Evolutionary conservation across 2,329 filamentous ascomycete species (phyloP), one percentile per base, ranked within the genome.

Genomic region (Sporothrix globosa): DNA sequence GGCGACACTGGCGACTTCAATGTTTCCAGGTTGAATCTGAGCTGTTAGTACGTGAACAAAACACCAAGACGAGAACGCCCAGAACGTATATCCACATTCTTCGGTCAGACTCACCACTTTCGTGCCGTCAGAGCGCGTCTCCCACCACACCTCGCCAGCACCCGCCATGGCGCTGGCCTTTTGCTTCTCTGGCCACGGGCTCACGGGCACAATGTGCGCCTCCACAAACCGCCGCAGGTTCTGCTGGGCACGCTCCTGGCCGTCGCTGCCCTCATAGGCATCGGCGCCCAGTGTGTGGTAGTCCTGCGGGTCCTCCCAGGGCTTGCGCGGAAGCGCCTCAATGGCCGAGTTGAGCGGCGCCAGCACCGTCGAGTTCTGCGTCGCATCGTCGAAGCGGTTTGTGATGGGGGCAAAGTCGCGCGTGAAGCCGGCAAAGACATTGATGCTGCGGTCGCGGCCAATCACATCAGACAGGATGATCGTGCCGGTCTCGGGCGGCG

Each of bases 281-380:
- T 89, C 81, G 1, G 85, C 83, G 0, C 92, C 93, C 3, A 91
- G 81, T 1, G 80, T 79, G 3, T 84, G 81, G 78, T 96, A 95
- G 74, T 97, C 93, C 68, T 85, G 80, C 0, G 91, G 87, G 73
- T 94, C 83, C 76, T 91, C 92, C 92, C 92, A 97, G 0, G 94
- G 94, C 79, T 97, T 98, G 68, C 91, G 85, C 0, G 93, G 92
- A 30, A 98, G 83, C 0, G 81, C 82, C 74, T 91, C 91, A 76
- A 99, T 88, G 3, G 90, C 93, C 21, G 87, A 88, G 83, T 99
- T 98, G 69, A 92, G 83, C 0, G 96, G 96, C 5, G 94, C 95
- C 2, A 98, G 87, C 30, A 98, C 89, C 2, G 93, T 97, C 19
- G 92, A 92, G 78, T 95, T 94, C 71, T 85, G 80, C 0, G 82